These are phyloP conservation scores for Colletotrichum graminicola DNA, from an alignment of 2,329 filamentous ascomycete genomes.

Conservation along the genomic window DNA sequence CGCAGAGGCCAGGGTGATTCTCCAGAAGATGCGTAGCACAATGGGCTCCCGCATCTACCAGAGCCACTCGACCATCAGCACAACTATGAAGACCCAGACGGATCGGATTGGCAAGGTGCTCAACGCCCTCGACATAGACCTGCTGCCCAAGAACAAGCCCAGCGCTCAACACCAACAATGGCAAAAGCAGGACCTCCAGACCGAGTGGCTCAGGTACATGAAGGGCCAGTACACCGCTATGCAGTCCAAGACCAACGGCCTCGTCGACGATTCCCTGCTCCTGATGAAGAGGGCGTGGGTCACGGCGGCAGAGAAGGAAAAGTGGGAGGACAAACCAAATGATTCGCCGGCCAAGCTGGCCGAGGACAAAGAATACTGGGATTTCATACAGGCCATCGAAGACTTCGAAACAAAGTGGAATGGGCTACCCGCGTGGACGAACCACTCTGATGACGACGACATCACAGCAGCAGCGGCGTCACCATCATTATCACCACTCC, in stretches of 20 bases:
- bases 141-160: slow-evolving; percentile 36
- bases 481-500: slow-evolving; percentile 22
- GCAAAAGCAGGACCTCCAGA: slow-evolving; percentile 6
- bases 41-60: slow-evolving; percentile 25
- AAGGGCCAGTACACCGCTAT: slow-evolving; percentile 25
- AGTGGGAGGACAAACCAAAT: neutral
- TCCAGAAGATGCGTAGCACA: slow-evolving; percentile 17
- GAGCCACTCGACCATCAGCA: slow-evolving; percentile 13
- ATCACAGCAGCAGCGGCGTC: neutral
- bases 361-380: slow-evolving; percentile 2
- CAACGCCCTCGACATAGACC: slow-evolving; percentile 29
- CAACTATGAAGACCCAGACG: slow-evolving; percentile 29
- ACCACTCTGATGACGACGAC: slow-evolving; percentile 1
- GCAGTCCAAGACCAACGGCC: slow-evolving; percentile 32
- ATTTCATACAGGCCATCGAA: slow-evolving; percentile 10
- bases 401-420: slow-evolving; percentile 14
- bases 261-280: neutral
- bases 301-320: slow-evolving; percentile 10
- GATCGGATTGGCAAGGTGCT: slow-evolving; percentile 34
- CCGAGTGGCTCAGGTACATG: slow-evolving; percentile 25
- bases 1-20: neutral
- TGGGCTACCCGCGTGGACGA: slow-evolving; percentile 12
- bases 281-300: slow-evolving; percentile 4
- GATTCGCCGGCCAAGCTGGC: neutral
- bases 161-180: neutral